Evolutionary conservation across 2,329 filamentous ascomycete genomes (phyloP), one percentile per base, ranked within the genome.

Genomic region (Trichoderma harzianum): DNA sequence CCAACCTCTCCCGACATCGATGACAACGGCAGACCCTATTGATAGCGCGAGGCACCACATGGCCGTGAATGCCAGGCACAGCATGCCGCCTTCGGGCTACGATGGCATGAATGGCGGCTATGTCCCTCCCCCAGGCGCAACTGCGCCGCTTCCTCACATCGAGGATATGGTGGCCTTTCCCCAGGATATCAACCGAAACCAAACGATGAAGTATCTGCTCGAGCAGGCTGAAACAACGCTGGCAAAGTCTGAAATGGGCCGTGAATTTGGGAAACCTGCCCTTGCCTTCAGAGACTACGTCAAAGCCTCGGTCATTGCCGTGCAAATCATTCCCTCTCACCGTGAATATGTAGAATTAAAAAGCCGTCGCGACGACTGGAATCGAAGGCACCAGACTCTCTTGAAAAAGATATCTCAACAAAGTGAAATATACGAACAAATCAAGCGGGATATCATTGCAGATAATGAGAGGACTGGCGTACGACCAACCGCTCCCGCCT

Each of bases 211-310:
- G 71, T 87, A 83, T 74, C 78, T 90, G 47, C 80, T 91, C 16
- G 84, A 86, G 58, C 78, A 81, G 55, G 88, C 86, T 67, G 86
- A 91, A 76, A 77, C 79, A 26, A 84, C 85, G 61, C 83, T 90
- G 72, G 85, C 85, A 73, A 86, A 88, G 76, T 91, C 93, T 47
- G 87, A 90, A 74, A 88, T 87, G 67, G 84, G 86, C 71, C 85
- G 90, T 72, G 87, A 88, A 73, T 91, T 92, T 81, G 84, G 88
- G 30, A 86, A 90, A 43, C 89, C 90, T 5, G 94, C 96, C 78
- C 81, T 90, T 47, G 95, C 95, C 3, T 91, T 97, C 70, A 89
- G 92, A 74, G 93, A 97, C 73, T 98, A 95, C 78, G 87, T 98
- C 72, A 89, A 91, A 74, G 93, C 95, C 12, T 94, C 88, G 72